Evolutionary conservation across 352 stramenopile species (phyloP), one percentile per base, ranked within the genome.

Genomic region (Sclerospora graminicola): DNA sequence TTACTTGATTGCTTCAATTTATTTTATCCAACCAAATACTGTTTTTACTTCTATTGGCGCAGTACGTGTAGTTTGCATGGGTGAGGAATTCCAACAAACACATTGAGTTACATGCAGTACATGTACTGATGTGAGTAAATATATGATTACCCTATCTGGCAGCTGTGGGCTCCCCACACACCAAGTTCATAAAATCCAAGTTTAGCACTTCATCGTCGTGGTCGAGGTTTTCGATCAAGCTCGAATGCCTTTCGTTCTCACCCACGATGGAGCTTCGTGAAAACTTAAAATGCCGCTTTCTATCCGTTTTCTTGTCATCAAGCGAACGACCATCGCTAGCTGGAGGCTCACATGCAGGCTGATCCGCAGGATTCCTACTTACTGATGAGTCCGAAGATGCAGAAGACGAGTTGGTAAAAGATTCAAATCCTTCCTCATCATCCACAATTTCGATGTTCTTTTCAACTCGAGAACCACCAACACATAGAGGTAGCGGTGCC

Each of bases 121-220:
- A n/a, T n/a, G n/a, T n/a, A n/a, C n/a, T n/a, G n/a, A n/a, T n/a
- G n/a, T n/a, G n/a, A n/a, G n/a, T n/a, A n/a, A n/a, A n/a, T n/a
- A n/a, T n/a, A n/a, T n/a, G n/a, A n/a, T n/a, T n/a, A n/a, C n/a
- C n/a, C n/a, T n/a, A n/a, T n/a, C n/a, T n/a, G n/a, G 61, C 38
- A 5, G 48, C 6, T 16, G 21, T 54, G 24, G 48, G 16, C 10
- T 51, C 58, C 28, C 70, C 37, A 15, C 48, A 62, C 18, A 77
- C 51, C 27, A 45, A 68, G 32, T 65, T 64, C 56, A 91, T 61
- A 51, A 91, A 91, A 61, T 89, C 76, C 63, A 91, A 66, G 68
- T 91, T 89, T 38, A 91, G 55, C 8, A 81, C 60, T 14, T 78
- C 69, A 3, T 82, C 69, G 8, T 76, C 61, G 8, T 26, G 21